Evolutionary conservation across 179 eudicot genomes (phyloP).

Genomic region (Spinacia oleracea): DNA sequence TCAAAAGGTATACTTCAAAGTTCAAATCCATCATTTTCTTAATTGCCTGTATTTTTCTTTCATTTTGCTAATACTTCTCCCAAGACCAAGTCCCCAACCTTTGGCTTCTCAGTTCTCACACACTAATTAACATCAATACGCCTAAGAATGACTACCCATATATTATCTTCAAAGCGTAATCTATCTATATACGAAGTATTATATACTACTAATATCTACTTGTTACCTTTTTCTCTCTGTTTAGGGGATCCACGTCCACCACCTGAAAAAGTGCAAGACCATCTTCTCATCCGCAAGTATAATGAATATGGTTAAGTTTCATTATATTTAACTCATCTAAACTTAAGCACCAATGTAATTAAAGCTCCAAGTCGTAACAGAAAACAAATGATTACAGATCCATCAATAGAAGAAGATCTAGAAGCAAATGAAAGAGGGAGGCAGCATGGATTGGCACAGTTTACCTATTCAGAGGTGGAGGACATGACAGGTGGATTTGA

Average conservation of each 20-base stretch:
- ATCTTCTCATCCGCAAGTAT: background rate
- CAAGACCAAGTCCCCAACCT: too few species aligned
- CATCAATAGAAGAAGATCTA: conserved; percentile 1
- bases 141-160: too few species aligned
- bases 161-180: background rate
- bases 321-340: background rate
- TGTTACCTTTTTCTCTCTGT: background rate
- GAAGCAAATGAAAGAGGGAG: conserved; percentile 21
- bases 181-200: too few species aligned
- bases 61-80: too few species aligned
- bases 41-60: background rate
- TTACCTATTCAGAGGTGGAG: conserved; percentile 30
- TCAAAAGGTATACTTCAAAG: conserved; percentile 8
- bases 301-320: background rate
- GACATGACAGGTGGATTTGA: conserved; percentile 31
- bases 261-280: background rate
- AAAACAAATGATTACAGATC: background rate
- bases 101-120: background rate
- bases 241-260: conserved; percentile 3
- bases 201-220: background rate
- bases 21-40: background rate
- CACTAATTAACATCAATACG: background rate
- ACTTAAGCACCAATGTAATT: background rate
- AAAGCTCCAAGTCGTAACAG: background rate
- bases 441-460: conserved; percentile 28